Base-by-base conservation (phyloP, 2,329 filamentous ascomycete genomes). In the Cladophialophora exuberans region DNA sequence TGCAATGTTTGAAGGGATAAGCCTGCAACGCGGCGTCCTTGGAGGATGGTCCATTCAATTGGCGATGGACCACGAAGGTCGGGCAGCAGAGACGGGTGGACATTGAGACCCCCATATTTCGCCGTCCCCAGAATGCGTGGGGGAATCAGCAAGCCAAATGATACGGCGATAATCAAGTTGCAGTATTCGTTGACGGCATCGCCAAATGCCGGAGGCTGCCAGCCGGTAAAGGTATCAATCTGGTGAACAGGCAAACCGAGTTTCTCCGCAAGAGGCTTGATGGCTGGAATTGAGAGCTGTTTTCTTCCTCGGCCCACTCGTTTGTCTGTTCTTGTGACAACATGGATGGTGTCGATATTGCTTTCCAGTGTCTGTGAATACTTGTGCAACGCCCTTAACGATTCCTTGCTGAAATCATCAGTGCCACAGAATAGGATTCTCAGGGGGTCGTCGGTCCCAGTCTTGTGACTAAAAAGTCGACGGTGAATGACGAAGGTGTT, bases 351-450 rank as follows among this genome's bases (percentile, higher is more conserved):
- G 54, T 80, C 78, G 51, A 96, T 85, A 9, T 84, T 74, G 15
- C 73, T 72, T 5, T 74, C 79, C 52, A 79, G 79, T 49, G 66
- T 67, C 22, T 70, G 57, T 48, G 85, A 79, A 67, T 90, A 87
- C 4, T 74, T 66, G 64, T 87, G 71, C 28, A 99, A 75, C 4
- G 88, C 88, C 55, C 76, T 75, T 45, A 99, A 77, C 1, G 90
- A 90, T 48, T 81, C 82, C 65, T 87, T 87, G 75, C 93, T 97
- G 72, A 97, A 96, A 2, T 85, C 80, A 71, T 99, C 94, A 2
- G 93, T 94, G 60, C 94, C 94, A 73, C 92, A 97, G 73, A 97
- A 99, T 3, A 99, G 81, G 50, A 99, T 90, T 28, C 86, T 82
- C 26, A 99, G 78, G 2, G 90, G 88, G 13, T 79, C 50, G 18